These are phyloP conservation scores for Porphyrellus cyaneotinctus DNA, from an alignment of 768 basidiomycete species.

Conservation along the genomic window DNA sequence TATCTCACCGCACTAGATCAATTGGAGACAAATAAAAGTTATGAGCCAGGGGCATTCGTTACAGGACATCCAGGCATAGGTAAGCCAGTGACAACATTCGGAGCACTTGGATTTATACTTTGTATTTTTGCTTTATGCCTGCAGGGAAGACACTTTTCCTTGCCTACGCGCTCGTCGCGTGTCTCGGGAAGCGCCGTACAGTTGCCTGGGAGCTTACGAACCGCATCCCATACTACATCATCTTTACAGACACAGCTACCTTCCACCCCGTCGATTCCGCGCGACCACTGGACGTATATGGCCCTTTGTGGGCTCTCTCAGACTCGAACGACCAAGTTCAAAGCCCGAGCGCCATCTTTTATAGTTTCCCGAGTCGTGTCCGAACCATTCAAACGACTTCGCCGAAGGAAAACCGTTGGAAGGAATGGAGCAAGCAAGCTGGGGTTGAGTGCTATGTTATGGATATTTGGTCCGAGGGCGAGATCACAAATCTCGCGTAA, in stretches of 20 bases:
- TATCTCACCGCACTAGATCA: background rate
- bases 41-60: background rate
- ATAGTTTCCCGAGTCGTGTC: background rate
- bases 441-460: background rate
- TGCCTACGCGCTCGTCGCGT: background rate
- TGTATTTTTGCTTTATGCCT: background rate
- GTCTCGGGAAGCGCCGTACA: background rate
- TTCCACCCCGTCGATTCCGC: background rate
- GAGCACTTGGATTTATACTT: background rate
- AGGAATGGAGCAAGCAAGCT: no score
- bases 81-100: background rate
- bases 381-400: background rate
- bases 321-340: background rate
- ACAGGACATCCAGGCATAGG: slow-evolving; percentile 5
- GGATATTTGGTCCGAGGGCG: background rate
- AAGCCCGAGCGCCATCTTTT: background rate
- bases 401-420: background rate
- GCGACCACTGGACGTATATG: background rate
- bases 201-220: background rate
- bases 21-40: background rate
- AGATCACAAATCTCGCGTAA: background rate
- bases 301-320: background rate
- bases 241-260: background rate
- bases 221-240: background rate
- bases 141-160: background rate